A percentile compares a stretch with the other conserved stretches of the same genome.
Conservation (phyloP, 805 yeast genomes). For the Barnettozyma sp. region DNA sequence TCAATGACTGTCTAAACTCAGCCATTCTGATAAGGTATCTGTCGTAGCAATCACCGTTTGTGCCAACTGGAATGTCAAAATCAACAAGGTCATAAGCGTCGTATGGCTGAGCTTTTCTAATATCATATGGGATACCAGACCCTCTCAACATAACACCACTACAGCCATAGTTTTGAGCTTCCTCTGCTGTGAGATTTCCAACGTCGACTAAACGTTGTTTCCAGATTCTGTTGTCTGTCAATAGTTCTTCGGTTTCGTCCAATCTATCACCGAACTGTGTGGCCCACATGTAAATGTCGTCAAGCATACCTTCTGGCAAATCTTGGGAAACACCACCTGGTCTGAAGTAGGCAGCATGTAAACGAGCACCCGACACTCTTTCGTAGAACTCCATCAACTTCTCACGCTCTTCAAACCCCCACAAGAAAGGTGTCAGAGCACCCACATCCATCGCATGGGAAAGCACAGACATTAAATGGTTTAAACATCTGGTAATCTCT, state of each 20-base stretch:
- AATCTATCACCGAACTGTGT: constrained; percentile 91
- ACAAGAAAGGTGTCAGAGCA: constrained; percentile 85
- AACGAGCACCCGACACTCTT: constrained; percentile 84
- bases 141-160: constrained; percentile 90
- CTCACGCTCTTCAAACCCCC: constrained; percentile 94
- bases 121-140: constrained; percentile 81
- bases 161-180: constrained; percentile 72
- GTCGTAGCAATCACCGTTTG: constrained; percentile 87
- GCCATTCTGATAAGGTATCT: constrained; percentile 85
- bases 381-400: constrained; percentile 90
- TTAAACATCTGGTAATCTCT: constrained; percentile 76
- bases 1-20: constrained; percentile 83
- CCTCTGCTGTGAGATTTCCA: constrained; percentile 79
- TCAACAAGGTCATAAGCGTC: constrained; percentile 85
- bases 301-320: constrained; percentile 77
- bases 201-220: constrained; percentile 77
- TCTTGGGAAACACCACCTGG: constrained; percentile 93
- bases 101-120: constrained; percentile 81
- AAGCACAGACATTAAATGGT: constrained; percentile 80
- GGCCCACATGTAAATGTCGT: constrained; percentile 94
- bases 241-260: constrained; percentile 84
- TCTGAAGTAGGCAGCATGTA: constrained; percentile 82
- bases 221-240: constrained; percentile 90
- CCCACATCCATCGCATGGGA: constrained; percentile 94
- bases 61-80: constrained; percentile 81